A percentile compares a stretch with the other conserved stretches of the same genome.
phyloP scores from a whole-genome alignment of 2,329 filamentous ascomycete species.

The Corniculantispora saksenae region DNA sequence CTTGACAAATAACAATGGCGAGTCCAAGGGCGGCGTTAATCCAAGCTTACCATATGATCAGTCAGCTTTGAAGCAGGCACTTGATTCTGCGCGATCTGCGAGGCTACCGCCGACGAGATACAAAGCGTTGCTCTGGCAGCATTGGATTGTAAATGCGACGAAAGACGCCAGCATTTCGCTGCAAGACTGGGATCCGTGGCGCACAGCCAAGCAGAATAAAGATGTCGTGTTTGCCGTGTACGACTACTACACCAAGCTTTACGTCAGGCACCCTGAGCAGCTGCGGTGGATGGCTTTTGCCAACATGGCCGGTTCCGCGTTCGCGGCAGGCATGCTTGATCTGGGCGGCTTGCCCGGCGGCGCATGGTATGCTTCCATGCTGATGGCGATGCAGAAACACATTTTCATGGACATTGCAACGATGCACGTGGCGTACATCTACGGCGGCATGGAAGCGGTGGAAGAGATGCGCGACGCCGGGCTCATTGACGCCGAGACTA shows the following conservation, averaged over 20 bases:
- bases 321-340: constrained; percentile 10
- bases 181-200: constrained; percentile 7
- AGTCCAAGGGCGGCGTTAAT: constrained; percentile 5
- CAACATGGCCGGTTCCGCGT: constrained; percentile 14
- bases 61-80: not conserved
- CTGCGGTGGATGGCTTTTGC: constrained; percentile 12
- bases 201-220: constrained; percentile 7
- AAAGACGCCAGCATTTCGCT: constrained; percentile 5
- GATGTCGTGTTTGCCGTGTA: constrained; percentile 2
- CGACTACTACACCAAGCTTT: constrained; percentile 13
- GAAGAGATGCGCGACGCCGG: constrained; percentile 10
- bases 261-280: constrained; percentile 4
- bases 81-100: not conserved
- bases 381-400: constrained; percentile 18
- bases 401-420: constrained; percentile 9
- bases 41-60: constrained; percentile 4
- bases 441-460: constrained; percentile 6
- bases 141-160: constrained; percentile 14
- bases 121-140: not conserved
- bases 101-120: not conserved
- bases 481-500: not conserved
- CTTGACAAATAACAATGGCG: constrained; percentile 6
- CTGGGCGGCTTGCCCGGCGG: not conserved
- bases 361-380: constrained; percentile 6
- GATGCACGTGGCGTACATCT: constrained; percentile 6